Evolutionary conservation across 2,329 filamentous ascomycete genomes (phyloP), one percentile per base, ranked within the genome.

Genomic region (Aspergillus versicolor): DNA sequence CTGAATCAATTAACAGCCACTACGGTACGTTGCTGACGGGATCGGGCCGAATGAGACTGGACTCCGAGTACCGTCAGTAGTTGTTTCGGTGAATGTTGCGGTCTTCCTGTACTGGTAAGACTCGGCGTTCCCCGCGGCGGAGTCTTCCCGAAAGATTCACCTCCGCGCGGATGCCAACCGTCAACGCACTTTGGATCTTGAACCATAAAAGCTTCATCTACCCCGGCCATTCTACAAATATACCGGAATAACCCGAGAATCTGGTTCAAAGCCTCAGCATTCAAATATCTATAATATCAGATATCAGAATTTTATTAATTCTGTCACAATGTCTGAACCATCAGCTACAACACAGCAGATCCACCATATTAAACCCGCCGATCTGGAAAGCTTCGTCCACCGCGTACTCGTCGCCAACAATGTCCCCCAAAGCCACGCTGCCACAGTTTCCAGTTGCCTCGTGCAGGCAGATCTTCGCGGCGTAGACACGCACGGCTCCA

Each of bases 401-500:
- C 55, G 59, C 37, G 58, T 74, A 13, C 63, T 74, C 9, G 57
- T 60, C 12, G 68, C 60, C 45, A 74, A 90, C 65, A 83, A 84
- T 2, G 86, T 90, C 0, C 73, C 85, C 0, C 54, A 72, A 0
- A 70, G 78, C 3, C 83, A 89, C 61, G 88, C 90, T 15, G 61
- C 74, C 4, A 84, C 85, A 37, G 75, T 92, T 12, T 85, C 89
- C n/a, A 75, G 77, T 59, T 89, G 86, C 60, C 83, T 93, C 1
- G 81, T 92, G 1, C 83, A 84, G 37, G 90, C 90, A 12, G 90
- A 93, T 65, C 82, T 93, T 1, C 86, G 90, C 41, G 90, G 89
- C 49, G 86, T 92, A 24, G 90, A 93, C 68, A 91, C 88, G 0
- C 90, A 93, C 70, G 90, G 87, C 59, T 85, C 89, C 70, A 91